These are phyloP conservation scores for Phyllosticta citriasiana DNA, from an alignment of 2,329 filamentous ascomycete genomes.

Conservation along the genomic window DNA sequence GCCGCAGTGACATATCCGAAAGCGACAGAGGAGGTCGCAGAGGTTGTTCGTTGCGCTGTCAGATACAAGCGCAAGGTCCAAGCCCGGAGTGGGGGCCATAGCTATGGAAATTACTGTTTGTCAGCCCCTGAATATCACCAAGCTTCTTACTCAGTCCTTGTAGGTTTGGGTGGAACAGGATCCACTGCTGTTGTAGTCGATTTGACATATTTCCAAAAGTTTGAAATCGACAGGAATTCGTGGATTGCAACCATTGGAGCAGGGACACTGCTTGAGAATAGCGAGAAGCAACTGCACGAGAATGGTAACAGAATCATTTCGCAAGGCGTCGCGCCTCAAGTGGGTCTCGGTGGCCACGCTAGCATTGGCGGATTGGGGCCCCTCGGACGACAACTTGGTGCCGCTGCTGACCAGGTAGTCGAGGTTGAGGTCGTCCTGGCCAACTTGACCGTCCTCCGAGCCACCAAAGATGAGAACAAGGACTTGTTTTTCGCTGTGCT, in stretches of 20 bases:
- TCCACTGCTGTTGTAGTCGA: constrained; percentile 41
- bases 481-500: constrained; percentile 35
- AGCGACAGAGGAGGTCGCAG: constrained; percentile 43
- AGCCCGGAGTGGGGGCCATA: constrained; percentile 55
- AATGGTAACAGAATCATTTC: constrained; percentile 25
- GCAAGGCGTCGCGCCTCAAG: constrained; percentile 21
- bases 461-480: constrained; percentile 24
- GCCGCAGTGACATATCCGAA: constrained; percentile 47
- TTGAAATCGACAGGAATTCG: constrained; percentile 34
- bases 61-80: constrained; percentile 45
- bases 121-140: background rate
- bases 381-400: constrained; percentile 24
- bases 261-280: constrained; percentile 38
- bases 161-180: constrained; percentile 37
- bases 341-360: constrained; percentile 28
- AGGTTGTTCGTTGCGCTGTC: constrained; percentile 48
- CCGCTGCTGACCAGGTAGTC: constrained; percentile 24
- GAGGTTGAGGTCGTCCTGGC: constrained; percentile 31
- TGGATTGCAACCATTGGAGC: constrained; percentile 39
- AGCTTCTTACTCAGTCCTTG: background rate
- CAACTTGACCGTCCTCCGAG: constrained; percentile 29
- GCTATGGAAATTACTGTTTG: constrained; percentile 42
- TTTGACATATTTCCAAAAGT: constrained; percentile 38
- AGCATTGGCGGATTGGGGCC: constrained; percentile 28
- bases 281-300: constrained; percentile 25